A percentile compares a stretch with the other conserved stretches of the same genome.
Evolutionary conservation across 495 filamentous ascomycete genomes (phyloP).

Genomic region (Penicillium fimorum): DNA sequence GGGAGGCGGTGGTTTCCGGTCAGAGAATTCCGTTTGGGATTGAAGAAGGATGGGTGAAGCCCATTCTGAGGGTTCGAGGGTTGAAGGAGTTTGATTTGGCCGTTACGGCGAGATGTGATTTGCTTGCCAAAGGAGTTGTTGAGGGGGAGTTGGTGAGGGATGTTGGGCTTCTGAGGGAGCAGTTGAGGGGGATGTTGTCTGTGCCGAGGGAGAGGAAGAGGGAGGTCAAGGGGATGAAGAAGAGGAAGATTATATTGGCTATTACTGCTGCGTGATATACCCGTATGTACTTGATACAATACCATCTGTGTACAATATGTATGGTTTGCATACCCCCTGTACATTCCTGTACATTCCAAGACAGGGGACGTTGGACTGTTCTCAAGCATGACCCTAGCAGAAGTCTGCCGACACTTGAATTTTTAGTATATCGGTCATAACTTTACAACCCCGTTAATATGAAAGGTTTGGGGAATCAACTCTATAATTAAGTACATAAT

Average conservation of each 20-base stretch:
- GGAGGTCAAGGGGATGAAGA: constrained; percentile 2
- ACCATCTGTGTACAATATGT: too few relatives aligned
- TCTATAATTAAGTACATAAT: too few relatives aligned
- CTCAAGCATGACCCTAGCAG: too few relatives aligned
- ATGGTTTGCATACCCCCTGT: too few relatives aligned
- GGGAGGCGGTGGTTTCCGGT: constrained; percentile 18
- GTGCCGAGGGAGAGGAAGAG: constrained; percentile 9
- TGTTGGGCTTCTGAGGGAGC: constrained; percentile 32
- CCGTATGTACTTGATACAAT: too few relatives aligned
- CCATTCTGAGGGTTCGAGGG: constrained; percentile 35
- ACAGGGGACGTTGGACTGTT: too few relatives aligned
- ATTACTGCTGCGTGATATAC: constrained; percentile 23
- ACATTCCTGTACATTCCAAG: too few relatives aligned
- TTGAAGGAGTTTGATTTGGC: constrained; percentile 38
- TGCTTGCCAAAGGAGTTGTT: constrained; percentile 27
- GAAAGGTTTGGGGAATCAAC: too few relatives aligned
- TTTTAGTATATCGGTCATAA: too few relatives aligned
- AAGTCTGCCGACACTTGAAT: too few relatives aligned
- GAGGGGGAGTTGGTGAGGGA: constrained; percentile 31
- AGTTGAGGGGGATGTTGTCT: constrained; percentile 31
- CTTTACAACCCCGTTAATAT: too few relatives aligned
- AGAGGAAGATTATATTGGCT: constrained; percentile 12
- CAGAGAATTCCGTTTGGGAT: constrained; percentile 29
- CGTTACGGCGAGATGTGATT: constrained; percentile 41
- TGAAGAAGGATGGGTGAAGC: constrained; percentile 33